Conservation (phyloP, 2,329 filamentous ascomycete genomes). For the Coniochaeta sp. region DNA sequence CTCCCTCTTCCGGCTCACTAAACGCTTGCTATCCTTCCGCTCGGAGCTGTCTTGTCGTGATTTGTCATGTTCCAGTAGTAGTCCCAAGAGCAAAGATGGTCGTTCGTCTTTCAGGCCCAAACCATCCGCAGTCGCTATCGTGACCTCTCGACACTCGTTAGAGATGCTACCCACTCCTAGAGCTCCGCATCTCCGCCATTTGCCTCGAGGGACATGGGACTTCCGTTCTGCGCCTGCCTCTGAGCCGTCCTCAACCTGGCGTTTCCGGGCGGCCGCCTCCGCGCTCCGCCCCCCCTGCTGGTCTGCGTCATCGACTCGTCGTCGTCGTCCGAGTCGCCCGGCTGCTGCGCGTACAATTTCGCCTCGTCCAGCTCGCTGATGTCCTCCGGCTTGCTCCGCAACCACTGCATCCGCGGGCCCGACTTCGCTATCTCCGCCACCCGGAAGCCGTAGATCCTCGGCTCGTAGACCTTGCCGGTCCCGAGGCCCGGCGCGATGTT, state of each 20-base stretch:
- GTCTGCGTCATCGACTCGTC: constrained; percentile 41
- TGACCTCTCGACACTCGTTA: background rate
- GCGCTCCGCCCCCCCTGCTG: constrained; percentile 28
- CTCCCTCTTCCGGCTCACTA: background rate
- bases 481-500: constrained; percentile 90
- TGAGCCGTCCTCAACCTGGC: constrained; percentile 27
- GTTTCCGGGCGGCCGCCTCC: constrained; percentile 35
- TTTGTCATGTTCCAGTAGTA: background rate
- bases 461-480: constrained; percentile 78
- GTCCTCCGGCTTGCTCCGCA: constrained; percentile 75
- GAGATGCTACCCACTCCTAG: constrained; percentile 13
- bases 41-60: background rate
- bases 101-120: background rate
- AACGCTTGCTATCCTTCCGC: background rate
- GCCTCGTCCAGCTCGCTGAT: constrained; percentile 79
- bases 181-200: constrained; percentile 53
- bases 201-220: constrained; percentile 48
- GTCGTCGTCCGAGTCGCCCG: constrained; percentile 50
- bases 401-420: constrained; percentile 94
- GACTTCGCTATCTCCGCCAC: constrained; percentile 86
- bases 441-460: constrained; percentile 92
- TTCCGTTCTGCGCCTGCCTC: constrained; percentile 43
- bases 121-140: background rate
- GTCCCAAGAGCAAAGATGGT: background rate
- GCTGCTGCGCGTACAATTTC: constrained; percentile 43